These are phyloP conservation scores for Colletotrichum liriopes DNA, from an alignment of 2,329 filamentous ascomycete genomes.

Conservation along the genomic window DNA sequence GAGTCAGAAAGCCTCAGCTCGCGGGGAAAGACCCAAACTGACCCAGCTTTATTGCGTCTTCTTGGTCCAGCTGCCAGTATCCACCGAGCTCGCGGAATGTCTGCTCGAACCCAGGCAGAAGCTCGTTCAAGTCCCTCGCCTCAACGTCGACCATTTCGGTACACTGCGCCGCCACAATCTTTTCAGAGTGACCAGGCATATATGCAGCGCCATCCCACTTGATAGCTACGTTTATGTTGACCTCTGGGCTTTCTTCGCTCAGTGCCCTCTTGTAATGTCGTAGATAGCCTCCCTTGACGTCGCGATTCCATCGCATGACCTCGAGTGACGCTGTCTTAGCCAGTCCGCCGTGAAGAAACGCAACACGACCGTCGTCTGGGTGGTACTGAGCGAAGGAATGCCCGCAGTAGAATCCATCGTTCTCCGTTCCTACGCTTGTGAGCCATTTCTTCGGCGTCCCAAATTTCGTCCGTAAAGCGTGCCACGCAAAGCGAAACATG, in stretches of 20 bases:
- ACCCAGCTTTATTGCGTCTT: not conserved
- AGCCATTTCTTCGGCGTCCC: constrained; percentile 32
- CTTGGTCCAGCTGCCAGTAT: constrained; percentile 37
- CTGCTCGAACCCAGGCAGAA: constrained; percentile 33
- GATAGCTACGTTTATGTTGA: constrained; percentile 30
- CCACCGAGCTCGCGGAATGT: constrained; percentile 31
- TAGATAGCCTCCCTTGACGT: constrained; percentile 26
- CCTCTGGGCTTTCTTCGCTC: constrained; percentile 26
- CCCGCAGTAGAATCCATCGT: constrained; percentile 34
- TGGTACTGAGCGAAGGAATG: constrained; percentile 38
- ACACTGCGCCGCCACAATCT: constrained; percentile 25
- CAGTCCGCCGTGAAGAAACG: constrained; percentile 30
- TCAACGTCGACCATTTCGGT: constrained; percentile 32
- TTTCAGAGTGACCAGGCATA: constrained; percentile 16
- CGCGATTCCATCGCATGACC: constrained; percentile 31
- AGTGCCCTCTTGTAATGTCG: constrained; percentile 29
- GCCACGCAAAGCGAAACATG: constrained; percentile 39
- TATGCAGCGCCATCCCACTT: constrained; percentile 33
- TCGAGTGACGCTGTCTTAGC: constrained; percentile 31
- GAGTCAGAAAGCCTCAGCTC: not conserved
- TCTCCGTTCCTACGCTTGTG: constrained; percentile 31
- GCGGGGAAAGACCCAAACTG: not conserved
- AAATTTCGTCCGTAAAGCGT: constrained; percentile 20
- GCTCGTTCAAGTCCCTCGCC: constrained; percentile 24
- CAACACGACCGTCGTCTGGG: constrained; percentile 32